Percentiles rank a stretch among this genome's conserved stretches.
phyloP scores from a whole-genome alignment of 768 basidiomycete species.

The Rhodotorula diobovata region DNA sequence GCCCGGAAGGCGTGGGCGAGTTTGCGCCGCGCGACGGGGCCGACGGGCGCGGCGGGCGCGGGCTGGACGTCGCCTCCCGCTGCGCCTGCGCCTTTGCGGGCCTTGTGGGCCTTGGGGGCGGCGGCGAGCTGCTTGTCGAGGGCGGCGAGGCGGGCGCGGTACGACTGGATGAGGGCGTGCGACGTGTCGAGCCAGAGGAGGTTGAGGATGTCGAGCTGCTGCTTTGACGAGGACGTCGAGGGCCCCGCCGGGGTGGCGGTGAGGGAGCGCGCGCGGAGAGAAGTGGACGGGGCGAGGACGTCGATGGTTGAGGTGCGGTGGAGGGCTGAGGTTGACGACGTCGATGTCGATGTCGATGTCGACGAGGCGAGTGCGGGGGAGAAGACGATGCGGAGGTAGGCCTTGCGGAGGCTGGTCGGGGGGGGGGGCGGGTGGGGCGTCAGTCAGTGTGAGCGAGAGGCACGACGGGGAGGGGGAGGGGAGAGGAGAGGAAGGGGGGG shows the following conservation, averaged over 20 bases:
- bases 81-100: conserved; percentile 2
- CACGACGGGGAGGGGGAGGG: background rate
- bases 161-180: conserved; percentile 73
- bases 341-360: background rate
- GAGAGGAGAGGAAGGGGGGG: conserved; percentile 15
- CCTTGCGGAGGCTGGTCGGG: conserved; percentile 19
- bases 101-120: conserved; percentile 17
- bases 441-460: no score
- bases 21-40: conserved; percentile 71
- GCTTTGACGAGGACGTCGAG: conserved; percentile 58
- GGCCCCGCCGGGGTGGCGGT: conserved; percentile 58
- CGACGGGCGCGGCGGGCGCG: conserved; percentile 14
- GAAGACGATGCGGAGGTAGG: conserved; percentile 39
- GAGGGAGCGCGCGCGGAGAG: conserved; percentile 53
- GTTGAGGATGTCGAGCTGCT: conserved; percentile 73
- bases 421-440: no score
- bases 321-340: conserved; percentile 56
- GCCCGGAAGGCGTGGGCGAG: conserved; percentile 80
- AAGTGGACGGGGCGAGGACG: background rate
- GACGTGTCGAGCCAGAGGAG: conserved; percentile 91
- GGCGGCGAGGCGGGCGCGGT: conserved; percentile 67
- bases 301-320: conserved; percentile 43
- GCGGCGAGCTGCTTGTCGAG: conserved; percentile 56
- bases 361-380: conserved; percentile 4
- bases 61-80: conserved; percentile 18